A percentile compares a stretch with the other conserved stretches of the same genome.
Conservation (phyloP, 345 rosid species). For the Euphorbia peplus region DNA sequence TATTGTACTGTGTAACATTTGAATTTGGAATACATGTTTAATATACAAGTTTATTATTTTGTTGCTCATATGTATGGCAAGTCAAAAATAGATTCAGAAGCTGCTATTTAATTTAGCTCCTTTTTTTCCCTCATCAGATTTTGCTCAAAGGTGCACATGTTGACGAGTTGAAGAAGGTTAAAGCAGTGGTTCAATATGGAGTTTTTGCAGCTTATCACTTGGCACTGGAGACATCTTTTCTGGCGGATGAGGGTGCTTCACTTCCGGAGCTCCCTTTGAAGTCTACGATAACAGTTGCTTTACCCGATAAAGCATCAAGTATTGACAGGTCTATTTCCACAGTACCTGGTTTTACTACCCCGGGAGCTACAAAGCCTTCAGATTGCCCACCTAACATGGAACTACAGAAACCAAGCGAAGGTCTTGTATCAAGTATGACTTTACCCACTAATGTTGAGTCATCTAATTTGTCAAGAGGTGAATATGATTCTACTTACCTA, state of each 20-base stretch:
- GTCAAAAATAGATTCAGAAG: background rate
- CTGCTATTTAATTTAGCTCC: background rate
- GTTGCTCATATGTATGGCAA: background rate
- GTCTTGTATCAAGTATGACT: constrained; percentile 18
- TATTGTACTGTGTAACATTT: no score
- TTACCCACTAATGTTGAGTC: constrained; percentile 29
- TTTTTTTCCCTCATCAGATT: constrained; percentile 47
- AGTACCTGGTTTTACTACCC: constrained; percentile 66
- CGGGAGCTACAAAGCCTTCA: constrained; percentile 44
- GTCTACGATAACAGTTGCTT: constrained; percentile 74
- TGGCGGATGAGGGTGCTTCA: constrained; percentile 80
- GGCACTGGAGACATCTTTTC: constrained; percentile 89
- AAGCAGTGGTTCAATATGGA: constrained; percentile 93
- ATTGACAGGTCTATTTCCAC: constrained; percentile 79
- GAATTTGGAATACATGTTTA: background rate
- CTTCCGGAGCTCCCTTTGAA: constrained; percentile 60
- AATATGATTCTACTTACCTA: constrained; percentile 24
- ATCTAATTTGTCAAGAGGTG: constrained; percentile 24
- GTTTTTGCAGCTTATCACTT: constrained; percentile 96
- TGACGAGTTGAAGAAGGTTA: constrained; percentile 85
- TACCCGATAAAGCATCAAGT: constrained; percentile 66
- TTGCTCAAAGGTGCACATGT: constrained; percentile 82
- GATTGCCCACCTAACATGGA: constrained; percentile 34
- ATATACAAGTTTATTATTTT: background rate
- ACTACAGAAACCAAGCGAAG: constrained; percentile 1